Evolutionary conservation across 2,329 filamentous ascomycete species (phyloP).

Genomic region (Catunica adiposa): DNA sequence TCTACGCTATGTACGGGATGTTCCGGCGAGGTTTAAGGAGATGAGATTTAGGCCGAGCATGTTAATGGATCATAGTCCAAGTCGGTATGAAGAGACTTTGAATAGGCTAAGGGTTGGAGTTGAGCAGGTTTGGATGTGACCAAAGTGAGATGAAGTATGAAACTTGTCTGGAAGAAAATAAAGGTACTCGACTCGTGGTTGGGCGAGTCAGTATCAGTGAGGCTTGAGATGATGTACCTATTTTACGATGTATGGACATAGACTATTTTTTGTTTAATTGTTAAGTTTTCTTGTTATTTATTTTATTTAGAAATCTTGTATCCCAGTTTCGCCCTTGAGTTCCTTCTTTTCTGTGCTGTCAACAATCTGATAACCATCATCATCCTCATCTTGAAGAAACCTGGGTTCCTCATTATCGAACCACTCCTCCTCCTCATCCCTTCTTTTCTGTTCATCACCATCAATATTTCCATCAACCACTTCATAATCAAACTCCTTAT

Average conservation of each 20-base stretch:
- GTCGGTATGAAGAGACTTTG: slow-evolving; percentile 54
- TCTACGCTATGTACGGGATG: slow-evolving; percentile 53
- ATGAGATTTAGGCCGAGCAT: slow-evolving; percentile 55
- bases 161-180: neutral
- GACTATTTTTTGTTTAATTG: neutral
- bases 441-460: slow-evolving; percentile 39
- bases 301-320: slow-evolving; percentile 53
- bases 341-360: neutral
- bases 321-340: slow-evolving; percentile 45
- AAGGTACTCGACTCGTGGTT: neutral
- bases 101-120: slow-evolving; percentile 40
- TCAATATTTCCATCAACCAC: slow-evolving; percentile 55
- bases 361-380: slow-evolving; percentile 16
- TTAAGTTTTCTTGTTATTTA: neutral
- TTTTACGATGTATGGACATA: neutral
- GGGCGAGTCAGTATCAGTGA: too few species aligned
- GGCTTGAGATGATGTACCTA: too few species aligned
- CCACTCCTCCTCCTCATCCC: slow-evolving; percentile 56
- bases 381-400: slow-evolving; percentile 35
- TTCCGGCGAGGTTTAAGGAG: slow-evolving; percentile 53
- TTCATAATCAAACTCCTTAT: slow-evolving; percentile 64
- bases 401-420: slow-evolving; percentile 64
- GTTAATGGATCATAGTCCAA: slow-evolving; percentile 61
- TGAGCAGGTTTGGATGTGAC: slow-evolving; percentile 18
- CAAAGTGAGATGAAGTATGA: neutral